Evolutionary conservation across 2,329 filamentous ascomycete species (phyloP).

Genomic region (Hymenoscyphus infarciens): DNA sequence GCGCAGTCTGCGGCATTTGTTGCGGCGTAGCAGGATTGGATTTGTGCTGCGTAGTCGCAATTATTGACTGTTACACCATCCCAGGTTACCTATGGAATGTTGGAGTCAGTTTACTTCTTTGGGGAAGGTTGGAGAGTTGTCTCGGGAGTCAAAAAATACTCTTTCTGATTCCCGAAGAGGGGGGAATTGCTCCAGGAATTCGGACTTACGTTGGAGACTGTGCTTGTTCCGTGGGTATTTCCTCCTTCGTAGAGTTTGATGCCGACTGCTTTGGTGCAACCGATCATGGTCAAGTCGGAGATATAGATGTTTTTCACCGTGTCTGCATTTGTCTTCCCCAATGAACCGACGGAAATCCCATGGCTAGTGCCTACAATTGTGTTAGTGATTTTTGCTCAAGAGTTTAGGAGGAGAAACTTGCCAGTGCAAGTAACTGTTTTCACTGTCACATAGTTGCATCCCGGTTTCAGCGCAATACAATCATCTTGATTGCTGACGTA

Average conservation of each 20-base stretch:
- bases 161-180: too few species aligned
- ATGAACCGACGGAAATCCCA: slow-evolving; percentile 45
- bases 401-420: slow-evolving; percentile 23
- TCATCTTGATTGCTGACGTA: slow-evolving; percentile 56
- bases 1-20: slow-evolving; percentile 38
- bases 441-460: slow-evolving; percentile 44
- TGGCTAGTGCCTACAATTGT: slow-evolving; percentile 30
- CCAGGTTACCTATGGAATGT: slow-evolving; percentile 31
- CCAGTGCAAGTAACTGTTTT: slow-evolving; percentile 43
- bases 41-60: slow-evolving; percentile 43
- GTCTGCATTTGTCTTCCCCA: slow-evolving; percentile 40
- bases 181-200: too few species aligned
- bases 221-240: slow-evolving; percentile 35
- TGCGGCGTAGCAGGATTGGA: slow-evolving; percentile 44
- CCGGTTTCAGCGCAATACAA: slow-evolving; percentile 55
- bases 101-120: too few species aligned
- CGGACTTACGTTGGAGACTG: slow-evolving; percentile 39
- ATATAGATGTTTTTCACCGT: slow-evolving; percentile 44
- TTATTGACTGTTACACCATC: slow-evolving; percentile 37
- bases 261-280: slow-evolving; percentile 43
- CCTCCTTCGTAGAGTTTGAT: slow-evolving; percentile 45
- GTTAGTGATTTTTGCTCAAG: too few species aligned
- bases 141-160: too few species aligned
- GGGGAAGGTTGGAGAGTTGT: too few species aligned
- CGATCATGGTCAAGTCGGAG: slow-evolving; percentile 39